These are phyloP conservation scores for Geopyxis carbonaria DNA, from an alignment of 495 filamentous ascomycete genomes.

Conservation along the genomic window DNA sequence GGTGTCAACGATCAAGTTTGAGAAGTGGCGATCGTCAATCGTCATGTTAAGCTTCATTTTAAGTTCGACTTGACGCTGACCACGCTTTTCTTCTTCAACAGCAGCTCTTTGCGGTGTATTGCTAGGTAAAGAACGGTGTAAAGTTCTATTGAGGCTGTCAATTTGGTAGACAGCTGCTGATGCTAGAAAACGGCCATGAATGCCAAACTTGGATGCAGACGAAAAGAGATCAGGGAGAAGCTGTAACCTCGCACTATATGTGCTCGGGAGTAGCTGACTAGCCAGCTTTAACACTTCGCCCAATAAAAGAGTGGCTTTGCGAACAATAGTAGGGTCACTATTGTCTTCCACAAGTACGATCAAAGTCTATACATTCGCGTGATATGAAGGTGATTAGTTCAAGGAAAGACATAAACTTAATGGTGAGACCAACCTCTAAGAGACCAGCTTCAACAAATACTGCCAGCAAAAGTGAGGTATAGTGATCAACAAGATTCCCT, in stretches of 20 bases:
- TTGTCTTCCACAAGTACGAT: conserved; percentile 51
- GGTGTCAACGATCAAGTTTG: conserved; percentile 70
- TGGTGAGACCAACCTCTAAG: conserved; percentile 35
- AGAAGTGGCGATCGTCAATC: conserved; percentile 79
- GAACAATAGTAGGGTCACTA: conserved; percentile 54
- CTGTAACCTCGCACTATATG: conserved; percentile 64
- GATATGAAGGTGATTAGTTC: too few relatives aligned
- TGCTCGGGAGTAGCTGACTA: conserved; percentile 61
- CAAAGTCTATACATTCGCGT: conserved; percentile 35
- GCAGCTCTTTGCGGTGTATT: conserved; percentile 14
- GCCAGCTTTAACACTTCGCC: conserved; percentile 82
- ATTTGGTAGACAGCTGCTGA: conserved; percentile 89
- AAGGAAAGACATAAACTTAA: background rate
- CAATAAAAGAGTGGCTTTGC: conserved; percentile 78
- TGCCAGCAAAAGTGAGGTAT: conserved; percentile 74
- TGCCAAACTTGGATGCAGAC: conserved; percentile 50
- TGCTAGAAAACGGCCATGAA: conserved; percentile 57
- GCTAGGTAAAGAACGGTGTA: conserved; percentile 56
- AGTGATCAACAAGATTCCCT: conserved; percentile 80
- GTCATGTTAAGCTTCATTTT: conserved; percentile 54
- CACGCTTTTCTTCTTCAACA: conserved; percentile 29
- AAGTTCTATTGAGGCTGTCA: conserved; percentile 84
- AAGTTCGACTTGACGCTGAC: conserved; percentile 37
- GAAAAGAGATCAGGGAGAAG: conserved; percentile 66
- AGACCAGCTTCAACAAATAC: conserved; percentile 71